Conservation (phyloP, 2,329 filamentous ascomycete genomes). For the Trichoderma polysporum region DNA sequence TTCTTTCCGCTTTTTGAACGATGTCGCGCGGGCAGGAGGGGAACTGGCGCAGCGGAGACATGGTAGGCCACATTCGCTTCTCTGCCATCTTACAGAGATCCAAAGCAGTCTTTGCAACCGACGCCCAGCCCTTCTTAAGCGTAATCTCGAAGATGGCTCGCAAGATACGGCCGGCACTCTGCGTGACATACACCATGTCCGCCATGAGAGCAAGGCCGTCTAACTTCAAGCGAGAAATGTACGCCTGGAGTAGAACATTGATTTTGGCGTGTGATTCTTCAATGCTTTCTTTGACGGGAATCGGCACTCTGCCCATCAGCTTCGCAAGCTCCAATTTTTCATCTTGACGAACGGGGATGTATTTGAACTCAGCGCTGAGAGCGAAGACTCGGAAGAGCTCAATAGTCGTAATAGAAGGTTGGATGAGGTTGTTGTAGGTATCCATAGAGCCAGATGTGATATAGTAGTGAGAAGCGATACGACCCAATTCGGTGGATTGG, state of each 20-base stretch:
- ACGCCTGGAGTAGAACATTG: slow-evolving; percentile 94
- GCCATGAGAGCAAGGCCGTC: slow-evolving; percentile 96
- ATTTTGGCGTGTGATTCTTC: slow-evolving; percentile 98
- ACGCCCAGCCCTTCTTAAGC: slow-evolving; percentile 95
- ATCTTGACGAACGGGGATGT: slow-evolving; percentile 94
- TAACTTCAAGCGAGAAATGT: slow-evolving; percentile 90
- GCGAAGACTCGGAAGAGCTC: slow-evolving; percentile 97
- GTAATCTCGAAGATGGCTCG: slow-evolving; percentile 95
- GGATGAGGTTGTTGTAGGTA: slow-evolving; percentile 93
- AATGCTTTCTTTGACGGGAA: slow-evolving; percentile 96
- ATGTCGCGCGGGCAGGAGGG: slow-evolving; percentile 78
- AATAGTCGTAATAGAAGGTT: slow-evolving; percentile 88
- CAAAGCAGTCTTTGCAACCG: slow-evolving; percentile 86
- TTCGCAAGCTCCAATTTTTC: slow-evolving; percentile 97
- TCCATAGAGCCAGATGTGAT: slow-evolving; percentile 96
- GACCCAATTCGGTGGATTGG: slow-evolving; percentile 88
- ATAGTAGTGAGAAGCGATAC: slow-evolving; percentile 97
- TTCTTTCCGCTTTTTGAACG: slow-evolving; percentile 87
- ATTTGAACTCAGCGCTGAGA: slow-evolving; percentile 97
- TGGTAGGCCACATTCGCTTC: slow-evolving; percentile 99
- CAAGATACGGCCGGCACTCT: slow-evolving; percentile 93
- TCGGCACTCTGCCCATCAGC: slow-evolving; percentile 82
- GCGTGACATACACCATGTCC: slow-evolving; percentile 97
- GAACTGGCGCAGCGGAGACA: slow-evolving; percentile 94
- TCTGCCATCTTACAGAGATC: slow-evolving; percentile 99